Evolutionary conservation across 2,329 filamentous ascomycete genomes (phyloP).

Genomic region (Talaromyces sp.): DNA sequence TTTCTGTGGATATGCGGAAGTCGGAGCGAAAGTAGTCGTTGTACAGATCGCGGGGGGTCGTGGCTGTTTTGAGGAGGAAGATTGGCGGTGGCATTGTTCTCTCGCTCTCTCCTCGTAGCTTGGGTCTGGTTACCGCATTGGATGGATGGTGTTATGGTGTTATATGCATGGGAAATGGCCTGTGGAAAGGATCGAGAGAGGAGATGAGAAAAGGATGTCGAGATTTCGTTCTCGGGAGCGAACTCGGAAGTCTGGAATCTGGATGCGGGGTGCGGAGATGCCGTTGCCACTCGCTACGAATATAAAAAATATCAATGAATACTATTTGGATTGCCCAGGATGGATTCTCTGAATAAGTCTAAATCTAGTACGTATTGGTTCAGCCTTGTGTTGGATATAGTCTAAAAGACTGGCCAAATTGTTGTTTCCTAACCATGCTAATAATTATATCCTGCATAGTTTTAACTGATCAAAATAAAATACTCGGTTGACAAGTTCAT

Average conservation of each 20-base stretch:
- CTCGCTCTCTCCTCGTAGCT: not conserved
- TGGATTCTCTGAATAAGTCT: too few relatives aligned
- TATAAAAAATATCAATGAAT: too few relatives aligned
- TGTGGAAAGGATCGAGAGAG: not conserved
- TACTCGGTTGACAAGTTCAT: too few relatives aligned
- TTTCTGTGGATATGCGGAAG: not conserved
- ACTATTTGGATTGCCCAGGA: too few relatives aligned
- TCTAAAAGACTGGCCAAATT: too few relatives aligned
- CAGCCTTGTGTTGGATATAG: too few relatives aligned
- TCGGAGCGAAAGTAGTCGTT: slow-evolving; percentile 38
- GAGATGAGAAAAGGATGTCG: not conserved
- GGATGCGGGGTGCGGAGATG: slow-evolving; percentile 10
- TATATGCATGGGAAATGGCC: not conserved
- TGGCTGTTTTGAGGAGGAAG: slow-evolving; percentile 46
- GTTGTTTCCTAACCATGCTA: too few relatives aligned
- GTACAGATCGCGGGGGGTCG: slow-evolving; percentile 40
- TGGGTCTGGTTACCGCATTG: not conserved
- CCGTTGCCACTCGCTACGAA: not conserved
- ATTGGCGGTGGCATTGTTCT: slow-evolving; percentile 24
- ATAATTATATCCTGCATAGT: too few relatives aligned
- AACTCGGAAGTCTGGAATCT: not conserved
- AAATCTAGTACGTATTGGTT: too few relatives aligned
- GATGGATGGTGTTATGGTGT: not conserved
- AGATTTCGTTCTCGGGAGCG: not conserved
- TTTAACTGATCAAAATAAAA: too few relatives aligned